Conservation (phyloP, 2,329 filamentous ascomycete genomes). For the Claviceps sp. region DNA sequence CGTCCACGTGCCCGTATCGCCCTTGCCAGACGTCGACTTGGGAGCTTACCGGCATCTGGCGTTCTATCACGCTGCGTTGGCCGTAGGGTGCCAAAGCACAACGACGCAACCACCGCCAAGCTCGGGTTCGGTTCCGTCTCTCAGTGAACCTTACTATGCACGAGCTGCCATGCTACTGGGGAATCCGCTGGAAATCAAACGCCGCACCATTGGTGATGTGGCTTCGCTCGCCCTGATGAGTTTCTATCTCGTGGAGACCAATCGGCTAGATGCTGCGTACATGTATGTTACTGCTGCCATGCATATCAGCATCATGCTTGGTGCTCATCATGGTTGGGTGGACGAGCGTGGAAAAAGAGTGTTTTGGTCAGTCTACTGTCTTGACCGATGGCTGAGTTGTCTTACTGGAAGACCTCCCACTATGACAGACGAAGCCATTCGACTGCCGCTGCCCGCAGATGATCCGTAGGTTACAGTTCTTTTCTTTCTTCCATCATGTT, state of each 20-base stretch:
- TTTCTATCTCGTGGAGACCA: conserved; percentile 35
- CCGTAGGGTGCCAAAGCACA: conserved; percentile 18
- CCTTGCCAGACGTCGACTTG: conserved; percentile 11
- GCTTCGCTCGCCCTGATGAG: conserved; percentile 32
- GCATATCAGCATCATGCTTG: conserved; percentile 33
- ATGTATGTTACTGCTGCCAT: conserved; percentile 33
- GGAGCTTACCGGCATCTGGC: conserved; percentile 25
- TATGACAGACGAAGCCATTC: conserved; percentile 33
- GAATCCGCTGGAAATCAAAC: conserved; percentile 32
- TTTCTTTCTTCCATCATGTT: neutral
- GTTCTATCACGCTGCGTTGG: conserved; percentile 33
- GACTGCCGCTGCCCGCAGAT: conserved; percentile 26
- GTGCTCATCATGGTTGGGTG: conserved; percentile 30
- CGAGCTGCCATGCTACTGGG: conserved; percentile 29
- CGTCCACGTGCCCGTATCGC: conserved; percentile 10
- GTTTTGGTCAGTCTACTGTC: conserved; percentile 39
- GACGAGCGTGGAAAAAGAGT: conserved; percentile 31
- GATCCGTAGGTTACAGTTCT: conserved; percentile 21
- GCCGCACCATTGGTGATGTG: conserved; percentile 28
- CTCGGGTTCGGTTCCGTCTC: conserved; percentile 9
- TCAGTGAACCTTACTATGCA: conserved; percentile 31
- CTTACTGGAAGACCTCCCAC: conserved; percentile 35
- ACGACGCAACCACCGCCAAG: conserved; percentile 4
- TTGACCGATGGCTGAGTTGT: conserved; percentile 35
- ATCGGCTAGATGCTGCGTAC: conserved; percentile 34